Percentiles rank a stretch among this genome's conserved stretches.
phyloP scores from a whole-genome alignment of 805 yeast genomes.

The Sugiyamaella smithiae region DNA sequence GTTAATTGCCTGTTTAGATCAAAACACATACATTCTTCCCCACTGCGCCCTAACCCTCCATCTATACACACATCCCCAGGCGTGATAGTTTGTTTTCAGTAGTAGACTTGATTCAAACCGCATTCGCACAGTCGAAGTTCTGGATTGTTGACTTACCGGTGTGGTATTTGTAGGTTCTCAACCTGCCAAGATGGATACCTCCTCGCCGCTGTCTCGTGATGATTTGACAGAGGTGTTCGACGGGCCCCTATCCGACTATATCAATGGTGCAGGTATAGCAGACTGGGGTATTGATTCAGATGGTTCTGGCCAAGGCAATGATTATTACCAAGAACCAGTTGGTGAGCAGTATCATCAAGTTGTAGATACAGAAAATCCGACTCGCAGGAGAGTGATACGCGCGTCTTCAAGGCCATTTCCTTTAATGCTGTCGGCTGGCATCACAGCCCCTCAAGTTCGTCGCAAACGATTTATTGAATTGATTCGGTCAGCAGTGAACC shows the following conservation, averaged over 20 bases:
- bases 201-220: not conserved
- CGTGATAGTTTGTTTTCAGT: no score
- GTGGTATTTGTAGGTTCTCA: no score
- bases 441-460: constrained; percentile 14
- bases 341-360: not conserved
- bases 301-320: constrained; percentile 4
- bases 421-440: constrained; percentile 13
- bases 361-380: not conserved
- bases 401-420: constrained; percentile 16
- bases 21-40: no score
- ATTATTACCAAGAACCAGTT: constrained; percentile 2
- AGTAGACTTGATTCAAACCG: no score
- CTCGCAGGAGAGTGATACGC: constrained; percentile 1
- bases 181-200: no score
- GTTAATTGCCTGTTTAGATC: no score
- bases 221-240: constrained; percentile 27
- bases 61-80: no score
- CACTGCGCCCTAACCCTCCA: no score
- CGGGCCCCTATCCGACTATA: constrained; percentile 33
- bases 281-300: constrained; percentile 35
- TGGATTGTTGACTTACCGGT: no score
- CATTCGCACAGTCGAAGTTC: no score
- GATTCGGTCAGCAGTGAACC: constrained; percentile 27
- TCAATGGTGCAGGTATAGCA: constrained; percentile 25
- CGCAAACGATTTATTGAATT: constrained; percentile 26